These are phyloP conservation scores for Fusarium subtropicale DNA, from an alignment of 2,329 filamentous ascomycete genomes.

Conservation along the genomic window DNA sequence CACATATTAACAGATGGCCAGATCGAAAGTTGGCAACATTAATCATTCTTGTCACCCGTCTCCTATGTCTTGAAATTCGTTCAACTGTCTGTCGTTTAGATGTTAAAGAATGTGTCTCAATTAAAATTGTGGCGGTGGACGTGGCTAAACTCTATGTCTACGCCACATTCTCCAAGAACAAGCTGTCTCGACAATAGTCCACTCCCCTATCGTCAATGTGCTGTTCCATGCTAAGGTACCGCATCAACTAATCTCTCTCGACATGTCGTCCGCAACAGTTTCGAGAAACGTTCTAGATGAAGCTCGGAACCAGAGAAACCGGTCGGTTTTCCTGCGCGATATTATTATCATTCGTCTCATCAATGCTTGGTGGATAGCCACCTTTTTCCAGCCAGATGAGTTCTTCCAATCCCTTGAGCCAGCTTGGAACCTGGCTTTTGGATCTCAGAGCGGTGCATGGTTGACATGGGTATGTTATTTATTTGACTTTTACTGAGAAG, in stretches of 20 bases:
- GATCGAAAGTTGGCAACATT: neutral
- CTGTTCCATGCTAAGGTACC: neutral
- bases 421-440: slow-evolving; percentile 91
- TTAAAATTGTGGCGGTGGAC: neutral
- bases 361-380: slow-evolving; percentile 82
- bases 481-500: neutral
- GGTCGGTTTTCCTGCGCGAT: slow-evolving; percentile 48
- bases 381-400: slow-evolving; percentile 98
- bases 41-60: neutral
- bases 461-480: slow-evolving; percentile 84
- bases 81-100: neutral
- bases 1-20: neutral
- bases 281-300: slow-evolving; percentile 27
- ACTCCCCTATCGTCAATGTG: slow-evolving; percentile 9
- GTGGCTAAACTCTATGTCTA: slow-evolving; percentile 5
- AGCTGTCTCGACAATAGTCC: slow-evolving; percentile 4
- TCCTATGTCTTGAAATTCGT: neutral
- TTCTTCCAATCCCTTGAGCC: slow-evolving; percentile 97
- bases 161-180: slow-evolving; percentile 14
- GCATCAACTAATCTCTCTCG: slow-evolving; percentile 1
- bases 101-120: neutral
- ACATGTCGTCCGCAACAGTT: slow-evolving; percentile 30
- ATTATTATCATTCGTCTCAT: slow-evolving; percentile 78
- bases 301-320: slow-evolving; percentile 40
- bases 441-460: slow-evolving; percentile 81